phyloP scores from a whole-genome alignment of 495 filamentous ascomycete species.

The Tuber calosporum region DNA sequence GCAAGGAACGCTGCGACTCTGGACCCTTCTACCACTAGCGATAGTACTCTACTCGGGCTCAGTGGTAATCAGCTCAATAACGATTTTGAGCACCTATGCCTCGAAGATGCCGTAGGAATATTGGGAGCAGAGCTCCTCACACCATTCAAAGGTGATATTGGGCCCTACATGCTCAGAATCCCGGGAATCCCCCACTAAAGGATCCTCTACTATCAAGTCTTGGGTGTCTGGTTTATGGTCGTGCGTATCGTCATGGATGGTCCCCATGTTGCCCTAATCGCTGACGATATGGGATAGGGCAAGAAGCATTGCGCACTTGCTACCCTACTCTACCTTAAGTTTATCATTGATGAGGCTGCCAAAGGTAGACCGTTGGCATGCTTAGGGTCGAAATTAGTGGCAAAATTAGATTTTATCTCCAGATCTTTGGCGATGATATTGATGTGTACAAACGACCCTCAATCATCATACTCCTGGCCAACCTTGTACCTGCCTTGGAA shows the following conservation, averaged over 20 bases:
- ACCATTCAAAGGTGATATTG: not conserved
- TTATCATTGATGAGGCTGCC: too few relatives aligned
- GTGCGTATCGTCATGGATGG: too few relatives aligned
- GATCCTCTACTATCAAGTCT: not conserved
- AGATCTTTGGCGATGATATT: too few relatives aligned
- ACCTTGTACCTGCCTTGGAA: not conserved
- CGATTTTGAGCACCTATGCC: constrained; percentile 5
- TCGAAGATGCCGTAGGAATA: not conserved
- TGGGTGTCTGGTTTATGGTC: not conserved
- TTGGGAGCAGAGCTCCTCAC: not conserved
- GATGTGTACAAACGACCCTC: not conserved
- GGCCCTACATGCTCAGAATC: constrained; percentile 2
- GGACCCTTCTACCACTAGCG: too few relatives aligned
- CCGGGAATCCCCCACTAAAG: not conserved
- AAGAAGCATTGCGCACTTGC: constrained; percentile 11
- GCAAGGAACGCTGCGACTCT: too few relatives aligned
- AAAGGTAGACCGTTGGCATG: too few relatives aligned
- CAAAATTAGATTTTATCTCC: too few relatives aligned
- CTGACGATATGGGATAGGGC: constrained; percentile 16
- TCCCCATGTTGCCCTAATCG: not conserved
- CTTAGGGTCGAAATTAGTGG: too few relatives aligned
- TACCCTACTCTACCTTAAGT: too few relatives aligned
- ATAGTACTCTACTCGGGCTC: too few relatives aligned
- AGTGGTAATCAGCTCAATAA: not conserved
- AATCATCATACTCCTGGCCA: not conserved